A percentile compares a stretch with the other conserved stretches of the same genome.
These are phyloP conservation scores for Trichosanthes cucumerina DNA, from an alignment of 306 rosid species.

Conservation along the genomic window DNA sequence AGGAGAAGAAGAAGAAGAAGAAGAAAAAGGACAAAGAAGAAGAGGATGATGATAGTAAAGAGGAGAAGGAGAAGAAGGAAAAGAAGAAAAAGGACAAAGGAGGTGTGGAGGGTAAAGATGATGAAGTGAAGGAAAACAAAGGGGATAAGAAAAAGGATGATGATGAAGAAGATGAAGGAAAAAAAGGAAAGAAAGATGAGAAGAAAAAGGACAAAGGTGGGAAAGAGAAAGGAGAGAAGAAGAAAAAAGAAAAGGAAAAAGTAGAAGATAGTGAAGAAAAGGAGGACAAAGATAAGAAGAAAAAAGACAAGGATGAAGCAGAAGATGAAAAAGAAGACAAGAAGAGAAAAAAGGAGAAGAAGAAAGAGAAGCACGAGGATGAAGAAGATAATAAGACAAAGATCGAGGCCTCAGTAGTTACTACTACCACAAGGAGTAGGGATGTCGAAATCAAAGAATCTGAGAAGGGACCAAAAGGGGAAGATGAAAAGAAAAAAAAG, in stretches of 20 bases:
- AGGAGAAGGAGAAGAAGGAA: slow-evolving; percentile 11
- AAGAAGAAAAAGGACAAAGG: slow-evolving; percentile 18
- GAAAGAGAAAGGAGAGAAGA: slow-evolving; percentile 6
- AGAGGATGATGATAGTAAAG: slow-evolving; percentile 1
- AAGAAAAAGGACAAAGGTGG: slow-evolving; percentile 11
- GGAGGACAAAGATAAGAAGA: not conserved
- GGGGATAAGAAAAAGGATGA: no score
- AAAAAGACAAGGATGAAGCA: not conserved
- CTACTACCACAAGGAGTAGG: not conserved
- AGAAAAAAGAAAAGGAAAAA: slow-evolving; percentile 7
- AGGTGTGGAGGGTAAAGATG: not conserved
- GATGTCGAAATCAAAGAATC: slow-evolving; percentile 13
- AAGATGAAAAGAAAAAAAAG: slow-evolving; percentile 20
- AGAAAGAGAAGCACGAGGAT: slow-evolving; percentile 15
- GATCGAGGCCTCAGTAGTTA: not conserved
- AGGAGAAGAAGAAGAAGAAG: slow-evolving; percentile 1
- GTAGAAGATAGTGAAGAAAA: not conserved
- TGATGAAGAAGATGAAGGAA: not conserved
- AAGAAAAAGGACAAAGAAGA: not conserved
- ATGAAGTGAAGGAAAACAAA: not conserved
- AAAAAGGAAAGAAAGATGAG: not conserved
- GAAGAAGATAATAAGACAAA: slow-evolving; percentile 11
- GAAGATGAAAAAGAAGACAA: not conserved
- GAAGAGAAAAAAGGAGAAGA: not conserved
- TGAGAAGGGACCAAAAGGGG: slow-evolving; percentile 18